Percentiles rank a stretch among this genome's conserved stretches.
Evolutionary conservation across 345 rosid species (phyloP).

Genomic region (Garcia nutans): DNA sequence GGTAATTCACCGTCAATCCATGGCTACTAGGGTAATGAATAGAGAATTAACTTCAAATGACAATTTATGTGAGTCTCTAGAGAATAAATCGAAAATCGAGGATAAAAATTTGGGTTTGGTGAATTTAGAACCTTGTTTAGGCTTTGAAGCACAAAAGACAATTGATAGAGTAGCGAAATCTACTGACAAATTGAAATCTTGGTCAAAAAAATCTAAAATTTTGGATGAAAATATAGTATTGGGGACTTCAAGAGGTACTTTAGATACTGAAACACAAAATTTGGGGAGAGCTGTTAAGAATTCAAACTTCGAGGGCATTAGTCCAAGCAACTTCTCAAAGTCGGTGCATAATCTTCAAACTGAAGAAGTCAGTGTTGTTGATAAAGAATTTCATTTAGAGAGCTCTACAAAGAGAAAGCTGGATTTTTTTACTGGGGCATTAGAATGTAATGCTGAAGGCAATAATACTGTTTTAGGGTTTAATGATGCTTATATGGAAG

Average conservation of each 20-base stretch:
- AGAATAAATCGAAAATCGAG: constrained; percentile 19
- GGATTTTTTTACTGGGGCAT: constrained; percentile 15
- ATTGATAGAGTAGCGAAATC: constrained; percentile 24
- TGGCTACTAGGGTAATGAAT: constrained; percentile 20
- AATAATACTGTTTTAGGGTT: not conserved
- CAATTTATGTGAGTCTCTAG: constrained; percentile 13
- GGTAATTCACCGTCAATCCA: constrained; percentile 18
- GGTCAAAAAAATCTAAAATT: not conserved
- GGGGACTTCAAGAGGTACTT: not conserved
- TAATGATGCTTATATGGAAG: not conserved
- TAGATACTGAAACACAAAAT: not conserved
- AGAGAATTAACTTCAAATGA: constrained; percentile 11
- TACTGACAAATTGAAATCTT: constrained; percentile 25
- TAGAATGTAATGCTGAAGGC: constrained; percentile 18
- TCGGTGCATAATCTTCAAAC: constrained; percentile 10
- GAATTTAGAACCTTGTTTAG: constrained; percentile 10
- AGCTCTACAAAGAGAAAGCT: constrained; percentile 23
- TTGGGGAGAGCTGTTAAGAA: constrained; percentile 3
- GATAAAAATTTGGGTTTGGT: constrained; percentile 11
- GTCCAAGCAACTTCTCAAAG: not conserved
- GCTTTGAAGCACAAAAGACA: not conserved
- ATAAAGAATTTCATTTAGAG: constrained; percentile 3
- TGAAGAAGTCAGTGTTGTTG: not conserved
- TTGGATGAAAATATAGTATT: not conserved
- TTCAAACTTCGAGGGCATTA: not conserved